phyloP scores from a whole-genome alignment of 352 stramenopile genomes.

The Thraustochytrium sp. region DNA sequence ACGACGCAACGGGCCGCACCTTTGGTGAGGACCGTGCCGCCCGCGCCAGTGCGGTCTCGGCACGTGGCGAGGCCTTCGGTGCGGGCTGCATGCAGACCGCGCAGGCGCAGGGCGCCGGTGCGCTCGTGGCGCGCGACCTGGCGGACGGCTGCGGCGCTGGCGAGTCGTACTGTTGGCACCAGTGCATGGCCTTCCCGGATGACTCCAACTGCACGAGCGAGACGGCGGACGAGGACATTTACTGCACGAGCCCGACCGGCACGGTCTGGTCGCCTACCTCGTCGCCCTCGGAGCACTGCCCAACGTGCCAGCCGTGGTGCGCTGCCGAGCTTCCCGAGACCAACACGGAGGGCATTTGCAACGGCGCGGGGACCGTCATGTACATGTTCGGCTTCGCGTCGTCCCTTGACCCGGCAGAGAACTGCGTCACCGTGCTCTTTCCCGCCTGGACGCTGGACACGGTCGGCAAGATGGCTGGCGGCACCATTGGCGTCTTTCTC shows the following conservation, averaged over 20 bases:
- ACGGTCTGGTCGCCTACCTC: background rate
- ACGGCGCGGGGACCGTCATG: conserved; percentile 56
- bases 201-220: background rate
- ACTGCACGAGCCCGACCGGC: background rate
- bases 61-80: background rate
- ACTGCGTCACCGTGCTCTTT: conserved; percentile 61
- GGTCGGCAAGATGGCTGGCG: conserved; percentile 51
- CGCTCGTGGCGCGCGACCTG: background rate
- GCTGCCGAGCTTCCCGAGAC: background rate
- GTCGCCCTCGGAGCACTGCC: background rate
- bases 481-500: conserved; percentile 53
- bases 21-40: background rate
- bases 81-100: background rate
- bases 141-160: background rate
- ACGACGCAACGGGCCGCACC: background rate
- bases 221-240: background rate
- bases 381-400: conserved; percentile 65
- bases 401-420: conserved; percentile 47
- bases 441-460: conserved; percentile 54
- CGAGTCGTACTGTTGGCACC: conserved; percentile 16
- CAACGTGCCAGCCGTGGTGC: background rate
- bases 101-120: background rate
- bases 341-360: conserved; percentile 32
- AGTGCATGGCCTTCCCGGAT: background rate
- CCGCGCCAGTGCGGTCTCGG: background rate